A percentile compares a stretch with the other conserved stretches of the same genome.
Evolutionary conservation across 164 flowering plant species (phyloP).

Genomic region (Sedum album): DNA sequence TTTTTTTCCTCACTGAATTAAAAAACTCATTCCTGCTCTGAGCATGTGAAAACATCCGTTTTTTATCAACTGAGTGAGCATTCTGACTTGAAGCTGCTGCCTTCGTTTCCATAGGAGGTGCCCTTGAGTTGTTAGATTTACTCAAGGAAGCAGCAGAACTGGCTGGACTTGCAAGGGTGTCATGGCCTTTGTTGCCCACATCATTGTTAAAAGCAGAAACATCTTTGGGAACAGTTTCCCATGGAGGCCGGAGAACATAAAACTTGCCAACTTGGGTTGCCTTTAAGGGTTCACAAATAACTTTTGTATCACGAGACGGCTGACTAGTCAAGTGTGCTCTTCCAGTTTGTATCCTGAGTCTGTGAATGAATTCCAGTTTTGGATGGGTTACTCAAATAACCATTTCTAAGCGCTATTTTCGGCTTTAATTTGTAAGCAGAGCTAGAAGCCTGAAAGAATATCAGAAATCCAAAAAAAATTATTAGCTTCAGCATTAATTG

Average conservation of each 20-base stretch:
- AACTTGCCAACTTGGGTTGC: constrained; percentile 58
- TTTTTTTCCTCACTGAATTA: constrained; percentile 67
- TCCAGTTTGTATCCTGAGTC: constrained; percentile 30
- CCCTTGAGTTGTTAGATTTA: constrained; percentile 33
- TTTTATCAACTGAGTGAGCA: constrained; percentile 43
- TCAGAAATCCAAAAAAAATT: not conserved
- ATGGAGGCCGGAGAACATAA: constrained; percentile 54
- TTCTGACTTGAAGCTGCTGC: constrained; percentile 22
- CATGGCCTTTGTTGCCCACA: constrained; percentile 23
- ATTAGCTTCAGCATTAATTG: not conserved
- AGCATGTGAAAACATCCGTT: constrained; percentile 40
- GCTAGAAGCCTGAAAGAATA: constrained; percentile 38
- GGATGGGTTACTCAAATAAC: constrained; percentile 29
- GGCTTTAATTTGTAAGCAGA: constrained; percentile 68
- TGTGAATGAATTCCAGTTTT: constrained; percentile 49
- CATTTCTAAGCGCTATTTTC: constrained; percentile 33
- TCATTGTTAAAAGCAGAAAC: constrained; percentile 34
- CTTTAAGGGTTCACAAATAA: constrained; percentile 42
- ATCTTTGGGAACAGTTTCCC: constrained; percentile 58
- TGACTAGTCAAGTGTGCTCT: constrained; percentile 32
- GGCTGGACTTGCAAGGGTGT: constrained; percentile 22
- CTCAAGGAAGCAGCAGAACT: constrained; percentile 30
- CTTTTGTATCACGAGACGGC: constrained; percentile 35
- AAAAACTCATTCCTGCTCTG: constrained; percentile 80
- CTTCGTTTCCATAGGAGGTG: constrained; percentile 39